A percentile compares a stretch with the other conserved stretches of the same genome.
Conservation (phyloP, 2,329 filamentous ascomycete species). For the Aschersonia sp. region DNA sequence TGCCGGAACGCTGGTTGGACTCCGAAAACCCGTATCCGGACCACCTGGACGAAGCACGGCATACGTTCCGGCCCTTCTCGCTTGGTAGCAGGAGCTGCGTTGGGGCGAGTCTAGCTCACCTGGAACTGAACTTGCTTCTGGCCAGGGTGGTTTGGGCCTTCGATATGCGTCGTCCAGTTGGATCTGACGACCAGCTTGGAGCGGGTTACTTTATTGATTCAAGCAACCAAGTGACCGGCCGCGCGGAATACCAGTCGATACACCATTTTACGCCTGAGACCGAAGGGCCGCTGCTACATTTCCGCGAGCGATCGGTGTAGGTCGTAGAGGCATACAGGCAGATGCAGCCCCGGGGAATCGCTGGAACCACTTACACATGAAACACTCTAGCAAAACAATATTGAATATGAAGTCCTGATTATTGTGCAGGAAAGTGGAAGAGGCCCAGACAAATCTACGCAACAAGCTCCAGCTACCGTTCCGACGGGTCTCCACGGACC, state of each 20-base stretch:
- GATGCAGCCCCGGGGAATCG: not conserved
- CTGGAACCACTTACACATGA: not conserved
- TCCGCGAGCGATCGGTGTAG: not conserved
- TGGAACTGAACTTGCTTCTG: constrained; percentile 1
- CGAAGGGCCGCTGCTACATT: not conserved
- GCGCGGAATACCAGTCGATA: not conserved
- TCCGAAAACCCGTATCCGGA: not conserved
- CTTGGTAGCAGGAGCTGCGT: constrained; percentile 2
- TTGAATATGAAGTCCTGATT: not conserved
- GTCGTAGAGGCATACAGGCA: not conserved
- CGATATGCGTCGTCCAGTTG: not conserved
- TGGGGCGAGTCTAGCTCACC: constrained; percentile 1
- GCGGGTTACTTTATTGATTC: not conserved
- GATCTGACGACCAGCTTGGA: too few relatives aligned
- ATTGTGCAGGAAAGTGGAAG: not conserved
- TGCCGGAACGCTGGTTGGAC: constrained; percentile 6
- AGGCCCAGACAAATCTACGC: not conserved
- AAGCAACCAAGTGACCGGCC: not conserved
- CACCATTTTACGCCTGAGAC: not conserved
- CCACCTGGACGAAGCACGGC: not conserved
- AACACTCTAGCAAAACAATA: not conserved
- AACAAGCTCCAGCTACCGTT: not conserved
- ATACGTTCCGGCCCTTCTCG: not conserved
- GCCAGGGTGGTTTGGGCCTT: constrained; percentile 2
- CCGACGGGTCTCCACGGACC: not conserved